Base-by-base conservation (phyloP, 164 flowering plant species). In the Umbellularia californica region DNA sequence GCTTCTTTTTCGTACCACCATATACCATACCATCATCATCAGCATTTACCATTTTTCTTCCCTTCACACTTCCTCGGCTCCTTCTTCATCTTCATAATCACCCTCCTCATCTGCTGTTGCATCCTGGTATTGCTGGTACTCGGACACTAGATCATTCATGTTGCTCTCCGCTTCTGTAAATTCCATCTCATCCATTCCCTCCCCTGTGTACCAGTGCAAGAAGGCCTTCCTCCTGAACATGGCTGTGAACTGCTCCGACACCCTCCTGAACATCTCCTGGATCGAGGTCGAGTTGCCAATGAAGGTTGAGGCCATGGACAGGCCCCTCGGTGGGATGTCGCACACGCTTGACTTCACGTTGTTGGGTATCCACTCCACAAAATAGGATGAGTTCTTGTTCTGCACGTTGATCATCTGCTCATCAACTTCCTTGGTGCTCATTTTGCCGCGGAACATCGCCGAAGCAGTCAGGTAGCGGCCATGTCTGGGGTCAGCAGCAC, bases 191-290 rank as follows among this genome's bases (percentile, higher is more conserved):
- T 85, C 87, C 87, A 85, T 85, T 7, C 87, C 87, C 71, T 85
- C 87, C 1, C 87, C 87, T 0, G 87, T 85, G 64, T 85, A 85
- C 88, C 87, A 82, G 65, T 85, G 88, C 81, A 84, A 77, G 83
- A 85, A 85, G 60, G 88, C 88, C 79, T 84, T 85, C 68, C 87
- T 81, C 83, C 88, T 77, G 70, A 85, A 85, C 88, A 85, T 85
- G 64, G 87, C 88, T 0, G 86, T 85, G 72, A 85, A 84, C 55
- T 85, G 88, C 78, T 85, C 86, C 17, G 85, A 82, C 52, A 85
- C 88, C n/a, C 88, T 71, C 28, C 87, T 50, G 75, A 85, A 85
- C 88, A 85, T 85, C 50, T 84, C 88, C 70, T 84, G 88, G 22
- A 85, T 85, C 0, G 88, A 84, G 0, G 88, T 84, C 0, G 88